Percentiles rank a stretch among this genome's conserved stretches.
Conservation (phyloP, 2,329 filamentous ascomycete species). For the Dryadomyces quercus-mongolicae region DNA sequence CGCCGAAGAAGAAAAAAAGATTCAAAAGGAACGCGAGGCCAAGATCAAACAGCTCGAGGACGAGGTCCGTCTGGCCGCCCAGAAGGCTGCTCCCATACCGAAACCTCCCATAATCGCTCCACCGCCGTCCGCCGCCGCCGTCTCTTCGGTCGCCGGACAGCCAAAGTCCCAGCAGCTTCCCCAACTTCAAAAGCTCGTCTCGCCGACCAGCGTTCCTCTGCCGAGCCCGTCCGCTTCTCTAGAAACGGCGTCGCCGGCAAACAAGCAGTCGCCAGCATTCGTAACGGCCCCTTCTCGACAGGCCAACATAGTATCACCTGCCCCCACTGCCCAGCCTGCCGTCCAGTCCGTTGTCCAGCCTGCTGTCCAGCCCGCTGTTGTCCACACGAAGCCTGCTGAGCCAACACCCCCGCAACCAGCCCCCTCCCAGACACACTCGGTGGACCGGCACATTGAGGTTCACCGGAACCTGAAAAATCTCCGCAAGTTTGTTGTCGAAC, state of each 20-base stretch:
- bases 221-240: no score
- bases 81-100: conserved; percentile 19
- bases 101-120: conserved; percentile 6
- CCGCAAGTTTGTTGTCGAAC: conserved; percentile 30
- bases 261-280: no score
- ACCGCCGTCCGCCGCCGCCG: background rate
- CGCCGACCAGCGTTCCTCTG: no score
- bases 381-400: no score
- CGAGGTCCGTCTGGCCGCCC: conserved; percentile 20
- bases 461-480: conserved; percentile 57
- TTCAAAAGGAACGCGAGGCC: conserved; percentile 11
- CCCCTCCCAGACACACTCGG: background rate
- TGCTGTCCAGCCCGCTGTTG: background rate
- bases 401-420: background rate
- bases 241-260: no score
- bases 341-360: background rate
- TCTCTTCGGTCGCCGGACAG: background rate
- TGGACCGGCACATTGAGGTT: conserved; percentile 40
- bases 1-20: conserved; percentile 15
- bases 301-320: no score
- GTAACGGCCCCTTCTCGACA: no score
- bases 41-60: conserved; percentile 16
- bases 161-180: no score
- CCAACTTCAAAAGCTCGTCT: no score
- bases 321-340: background rate